A percentile compares a stretch with the other conserved stretches of the same genome.
Conservation (phyloP, 768 basidiomycete genomes). For the Suillus alpinus region DNA sequence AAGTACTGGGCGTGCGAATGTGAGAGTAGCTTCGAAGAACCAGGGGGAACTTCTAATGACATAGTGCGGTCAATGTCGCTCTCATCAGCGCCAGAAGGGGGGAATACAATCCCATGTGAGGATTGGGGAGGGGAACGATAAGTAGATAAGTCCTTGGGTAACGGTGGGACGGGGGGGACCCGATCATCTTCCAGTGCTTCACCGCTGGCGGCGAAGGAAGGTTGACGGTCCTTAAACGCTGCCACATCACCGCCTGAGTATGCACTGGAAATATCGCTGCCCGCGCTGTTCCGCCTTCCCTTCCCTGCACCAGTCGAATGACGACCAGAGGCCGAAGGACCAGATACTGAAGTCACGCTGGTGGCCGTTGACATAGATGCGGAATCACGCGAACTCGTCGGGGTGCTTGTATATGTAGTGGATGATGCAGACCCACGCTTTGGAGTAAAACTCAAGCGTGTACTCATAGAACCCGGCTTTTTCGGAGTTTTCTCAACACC, state of each 20-base stretch:
- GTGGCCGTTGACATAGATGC: conserved; percentile 78
- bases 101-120: conserved; percentile 52
- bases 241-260: conserved; percentile 63
- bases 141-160: conserved; percentile 85
- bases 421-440: conserved; percentile 91
- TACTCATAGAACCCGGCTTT: conserved; percentile 54
- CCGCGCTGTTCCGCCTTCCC: conserved; percentile 74
- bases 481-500: conserved; percentile 64
- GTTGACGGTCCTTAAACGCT: conserved; percentile 65
- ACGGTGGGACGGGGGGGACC: conserved; percentile 92
- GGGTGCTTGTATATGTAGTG: conserved; percentile 78
- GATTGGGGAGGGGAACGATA: conserved; percentile 70
- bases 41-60: conserved; percentile 50
- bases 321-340: conserved; percentile 57
- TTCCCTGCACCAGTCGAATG: conserved; percentile 63
- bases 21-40: conserved; percentile 20
- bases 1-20: conserved; percentile 33
- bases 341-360: conserved; percentile 72
- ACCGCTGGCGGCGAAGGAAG: conserved; percentile 54
- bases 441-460: conserved; percentile 73
- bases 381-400: conserved; percentile 84
- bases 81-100: conserved; percentile 44
- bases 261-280: conserved; percentile 79
- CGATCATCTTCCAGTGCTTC: conserved; percentile 58
- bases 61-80: conserved; percentile 45